Evolutionary conservation across 2,329 filamentous ascomycete genomes (phyloP).

Genomic region (Penicillium expansum): DNA sequence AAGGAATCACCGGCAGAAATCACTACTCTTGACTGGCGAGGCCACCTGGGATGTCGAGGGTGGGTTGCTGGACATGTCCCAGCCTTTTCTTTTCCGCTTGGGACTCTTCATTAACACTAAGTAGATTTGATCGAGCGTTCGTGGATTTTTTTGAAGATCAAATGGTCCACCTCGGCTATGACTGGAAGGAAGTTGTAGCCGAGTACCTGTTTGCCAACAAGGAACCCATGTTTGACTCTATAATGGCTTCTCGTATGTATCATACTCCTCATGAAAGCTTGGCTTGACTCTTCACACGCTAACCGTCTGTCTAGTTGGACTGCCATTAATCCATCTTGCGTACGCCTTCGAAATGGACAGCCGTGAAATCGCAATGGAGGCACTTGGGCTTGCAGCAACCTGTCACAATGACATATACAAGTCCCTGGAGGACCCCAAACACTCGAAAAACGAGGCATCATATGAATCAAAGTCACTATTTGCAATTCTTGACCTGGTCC

Average conservation of each 20-base stretch:
- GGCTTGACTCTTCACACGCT: slow-evolving; percentile 17
- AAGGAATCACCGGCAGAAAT: slow-evolving; percentile 80
- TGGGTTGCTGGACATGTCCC: slow-evolving; percentile 35
- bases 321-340: slow-evolving; percentile 91
- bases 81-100: neutral
- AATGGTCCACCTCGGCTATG: slow-evolving; percentile 71
- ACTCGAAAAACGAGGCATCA: slow-evolving; percentile 60
- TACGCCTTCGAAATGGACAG: slow-evolving; percentile 88
- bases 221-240: slow-evolving; percentile 74
- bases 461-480: slow-evolving; percentile 62
- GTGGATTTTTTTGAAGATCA: slow-evolving; percentile 96
- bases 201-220: slow-evolving; percentile 69
- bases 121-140: slow-evolving; percentile 79
- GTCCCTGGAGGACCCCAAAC: slow-evolving; percentile 68
- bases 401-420: slow-evolving; percentile 58
- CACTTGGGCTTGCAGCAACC: slow-evolving; percentile 66
- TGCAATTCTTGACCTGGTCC: slow-evolving; percentile 69
- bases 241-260: slow-evolving; percentile 72
- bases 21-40: slow-evolving; percentile 77
- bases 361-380: slow-evolving; percentile 84
- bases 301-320: slow-evolving; percentile 62
- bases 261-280: neutral
- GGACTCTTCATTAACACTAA: slow-evolving; percentile 3
- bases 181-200: slow-evolving; percentile 75
- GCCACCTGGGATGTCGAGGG: slow-evolving; percentile 72